Evolutionary conservation across 306 rosid species (phyloP), one percentile per base, ranked within the genome.

Genomic region (Vigna mungo): DNA sequence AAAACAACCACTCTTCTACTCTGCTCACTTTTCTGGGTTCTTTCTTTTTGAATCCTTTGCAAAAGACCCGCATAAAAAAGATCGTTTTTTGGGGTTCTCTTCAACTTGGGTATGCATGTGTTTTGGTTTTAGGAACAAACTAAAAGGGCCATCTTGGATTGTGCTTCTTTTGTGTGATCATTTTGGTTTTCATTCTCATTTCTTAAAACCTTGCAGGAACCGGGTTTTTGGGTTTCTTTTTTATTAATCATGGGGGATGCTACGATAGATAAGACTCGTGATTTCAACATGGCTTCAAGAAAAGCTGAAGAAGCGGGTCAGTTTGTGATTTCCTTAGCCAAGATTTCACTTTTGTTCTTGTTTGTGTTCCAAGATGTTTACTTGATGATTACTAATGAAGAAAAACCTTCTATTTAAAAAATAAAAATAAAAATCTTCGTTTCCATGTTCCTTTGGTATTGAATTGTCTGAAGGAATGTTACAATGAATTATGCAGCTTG

Each of bases 301-400:
- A 95, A 91, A 79, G 97, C 97, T 51, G 99, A 91, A 86, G 97
- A 92, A 88, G 86, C 99, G 39, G 97, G 99, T 90, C 17, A 25
- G 86, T 80, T 44, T 60, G 66, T 63, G 56, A 55, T 61, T 61
- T 20, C 55, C 63, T 52, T 58, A 27, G 34, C 52, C 54, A 49
- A 13, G 23, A 53, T 32, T 46, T 75, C 34, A 65, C 23, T 18
- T 41, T n/a, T 61, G 13, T 32, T 12, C 27, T 23, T 7, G 44
- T 15, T 61, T 51, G 76, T 30, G 36, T 10, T 30, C 21, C 32
- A 10, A 39, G 25, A 41, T 39, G 71, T 20, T 25, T 11, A 27
- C 21, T 16, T 41, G 11, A 7, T 39, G 82, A 68, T 56, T 6
- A 9, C 1, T 9, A 1, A 55, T 21, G 44, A 41, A 0, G 14